Conservation (phyloP, 192 early-diverging fungal genomes). For the Coemansia aciculifera region DNA sequence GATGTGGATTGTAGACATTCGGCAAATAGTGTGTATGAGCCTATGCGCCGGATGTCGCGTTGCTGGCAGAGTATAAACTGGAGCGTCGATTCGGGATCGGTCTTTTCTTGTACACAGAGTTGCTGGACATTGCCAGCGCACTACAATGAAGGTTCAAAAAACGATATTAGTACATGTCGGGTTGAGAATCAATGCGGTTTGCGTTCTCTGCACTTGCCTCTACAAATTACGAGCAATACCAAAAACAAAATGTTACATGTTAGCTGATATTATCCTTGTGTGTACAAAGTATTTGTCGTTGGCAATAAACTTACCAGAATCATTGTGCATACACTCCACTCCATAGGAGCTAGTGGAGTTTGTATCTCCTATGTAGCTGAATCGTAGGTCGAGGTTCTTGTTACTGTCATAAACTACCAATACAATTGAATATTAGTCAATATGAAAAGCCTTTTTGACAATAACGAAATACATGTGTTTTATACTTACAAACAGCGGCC, state of each 20-base stretch:
- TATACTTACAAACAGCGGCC: constrained; percentile 51
- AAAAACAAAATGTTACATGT: not conserved
- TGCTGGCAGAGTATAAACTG: constrained; percentile 46
- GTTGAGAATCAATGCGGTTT: not conserved
- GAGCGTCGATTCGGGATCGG: constrained; percentile 28
- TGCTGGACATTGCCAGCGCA: constrained; percentile 53
- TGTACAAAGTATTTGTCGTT: not conserved
- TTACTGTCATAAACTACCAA: constrained; percentile 48
- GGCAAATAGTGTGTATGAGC: constrained; percentile 30
- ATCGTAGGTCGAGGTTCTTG: constrained; percentile 24
- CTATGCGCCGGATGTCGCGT: constrained; percentile 24
- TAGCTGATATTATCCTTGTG: not conserved
- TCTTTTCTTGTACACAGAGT: constrained; percentile 49
- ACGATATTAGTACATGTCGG: not conserved
- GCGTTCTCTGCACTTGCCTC: constrained; percentile 1
- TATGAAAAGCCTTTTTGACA: not conserved
- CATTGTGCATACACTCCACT: constrained; percentile 37
- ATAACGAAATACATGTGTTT: not conserved
- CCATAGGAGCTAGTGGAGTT: constrained; percentile 30
- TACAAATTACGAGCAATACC: not conserved
- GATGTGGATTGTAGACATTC: constrained; percentile 27
- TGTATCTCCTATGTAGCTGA: constrained; percentile 44
- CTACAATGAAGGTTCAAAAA: constrained; percentile 11
- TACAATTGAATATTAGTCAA: not conserved
- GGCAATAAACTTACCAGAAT: constrained; percentile 30